Evolutionary conservation across 345 rosid genomes (phyloP).

Genomic region (Gossypium rotundifolium): DNA sequence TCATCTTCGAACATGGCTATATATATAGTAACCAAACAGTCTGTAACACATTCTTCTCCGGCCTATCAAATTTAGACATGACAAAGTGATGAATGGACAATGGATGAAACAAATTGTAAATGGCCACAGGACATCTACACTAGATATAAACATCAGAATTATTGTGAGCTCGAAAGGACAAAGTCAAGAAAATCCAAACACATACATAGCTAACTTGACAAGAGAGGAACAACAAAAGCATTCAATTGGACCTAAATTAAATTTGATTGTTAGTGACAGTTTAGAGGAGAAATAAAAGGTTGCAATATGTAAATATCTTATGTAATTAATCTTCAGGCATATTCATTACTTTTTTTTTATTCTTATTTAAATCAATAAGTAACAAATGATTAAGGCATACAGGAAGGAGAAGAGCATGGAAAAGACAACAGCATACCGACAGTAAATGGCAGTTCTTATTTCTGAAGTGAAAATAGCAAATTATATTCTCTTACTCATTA

Average conservation of each 20-base stretch:
- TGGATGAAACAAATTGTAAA: background rate
- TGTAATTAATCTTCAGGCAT: background rate
- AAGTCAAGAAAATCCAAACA: background rate
- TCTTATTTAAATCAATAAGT: slow-evolving; percentile 3
- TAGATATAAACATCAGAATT: background rate
- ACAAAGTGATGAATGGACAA: background rate
- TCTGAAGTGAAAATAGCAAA: background rate
- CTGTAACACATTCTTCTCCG: background rate
- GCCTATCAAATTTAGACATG: background rate
- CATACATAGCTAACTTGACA: background rate
- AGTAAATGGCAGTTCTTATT: background rate
- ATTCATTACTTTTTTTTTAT: no score
- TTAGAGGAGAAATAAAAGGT: background rate
- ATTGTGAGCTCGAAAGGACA: background rate
- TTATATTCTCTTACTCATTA: slow-evolving; percentile 19
- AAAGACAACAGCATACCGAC: background rate
- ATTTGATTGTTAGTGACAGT: background rate
- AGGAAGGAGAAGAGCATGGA: background rate
- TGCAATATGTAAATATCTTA: background rate
- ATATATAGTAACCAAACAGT: background rate
- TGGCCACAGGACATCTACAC: background rate
- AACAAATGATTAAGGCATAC: background rate
- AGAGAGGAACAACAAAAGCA: background rate
- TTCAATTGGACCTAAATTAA: background rate
- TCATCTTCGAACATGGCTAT: background rate